Base-by-base conservation (phyloP, 2,329 filamentous ascomycete species). In the Immersiporthe knoxdaviesiana region DNA sequence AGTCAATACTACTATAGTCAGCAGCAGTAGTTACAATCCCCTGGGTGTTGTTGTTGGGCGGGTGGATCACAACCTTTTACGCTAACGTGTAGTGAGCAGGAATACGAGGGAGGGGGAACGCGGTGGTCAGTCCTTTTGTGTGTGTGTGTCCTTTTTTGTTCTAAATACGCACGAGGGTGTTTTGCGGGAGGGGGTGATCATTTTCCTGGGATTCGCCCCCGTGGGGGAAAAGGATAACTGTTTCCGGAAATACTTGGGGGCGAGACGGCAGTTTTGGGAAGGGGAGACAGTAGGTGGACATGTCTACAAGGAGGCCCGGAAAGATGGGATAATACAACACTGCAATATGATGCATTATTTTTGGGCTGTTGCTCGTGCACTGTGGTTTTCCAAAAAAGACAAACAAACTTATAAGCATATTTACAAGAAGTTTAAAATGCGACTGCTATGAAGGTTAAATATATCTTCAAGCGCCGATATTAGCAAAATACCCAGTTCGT, bases 401-500 rank as follows among this genome's bases (percentile, higher is more conserved):
- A 50, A 18, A 37, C 18, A 24, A 18, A n/a, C n/a, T n/a, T 14
- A 27, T 4, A 32, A 62, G 35, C 63, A 30, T 70, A 68, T 65
- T 21, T 65, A 61, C 62, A 58, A 65, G 56, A 47, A 68, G 56
- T 61, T 24, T 47, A 68, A 59, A 47, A 47, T 58, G n/a, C n/a
- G 67, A 70, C 68, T 35, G 59, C 41, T 39, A 27, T 30, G 56
- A 62, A 64, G 68, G 6, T 39, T 37, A 32, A 52, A 59, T 3
- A 37, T 58, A 39, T 63, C 65, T 39, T 41, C 54, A 18, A 63
- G 37, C 30, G 39, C 11, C 52, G 27, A 47, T 37, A 68, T 65
- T 65, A 70, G 18, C 3, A 61, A 61, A 37, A 35, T 61, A 24
- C 39, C 56, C 35, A 27, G 54, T 18, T 54, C 62, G 44, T 47